Evolutionary conservation across 2,329 filamentous ascomycete species (phyloP).

Genomic region (Truncatella angustata): DNA sequence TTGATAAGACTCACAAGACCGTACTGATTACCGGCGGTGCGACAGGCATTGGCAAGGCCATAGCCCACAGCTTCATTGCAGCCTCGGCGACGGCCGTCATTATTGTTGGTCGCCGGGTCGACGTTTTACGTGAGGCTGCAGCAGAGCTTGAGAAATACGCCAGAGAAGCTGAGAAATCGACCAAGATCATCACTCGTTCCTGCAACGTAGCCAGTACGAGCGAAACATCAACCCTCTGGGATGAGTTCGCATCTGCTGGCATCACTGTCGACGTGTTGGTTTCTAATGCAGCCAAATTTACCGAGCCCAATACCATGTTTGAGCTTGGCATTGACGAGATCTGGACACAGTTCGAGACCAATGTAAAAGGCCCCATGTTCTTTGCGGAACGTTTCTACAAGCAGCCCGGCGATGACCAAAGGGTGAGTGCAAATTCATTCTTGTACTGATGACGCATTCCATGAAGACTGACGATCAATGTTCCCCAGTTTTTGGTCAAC

Average conservation of each 20-base stretch:
- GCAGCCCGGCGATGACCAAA: slow-evolving; percentile 22
- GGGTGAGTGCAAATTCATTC: no score
- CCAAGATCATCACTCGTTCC: slow-evolving; percentile 16
- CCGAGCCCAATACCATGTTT: slow-evolving; percentile 17
- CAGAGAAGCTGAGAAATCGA: slow-evolving; percentile 10
- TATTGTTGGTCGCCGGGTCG: slow-evolving; percentile 35
- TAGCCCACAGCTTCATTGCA: slow-evolving; percentile 54
- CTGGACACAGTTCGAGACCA: slow-evolving; percentile 26
- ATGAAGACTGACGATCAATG: no score
- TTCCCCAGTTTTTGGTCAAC: slow-evolving; percentile 23
- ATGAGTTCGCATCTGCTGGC: slow-evolving; percentile 16
- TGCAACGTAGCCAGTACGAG: slow-evolving; percentile 25
- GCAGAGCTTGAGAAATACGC: slow-evolving; percentile 15
- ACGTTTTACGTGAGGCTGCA: slow-evolving; percentile 28
- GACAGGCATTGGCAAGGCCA: slow-evolving; percentile 62
- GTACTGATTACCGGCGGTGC: slow-evolving; percentile 67
- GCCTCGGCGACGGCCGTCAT: slow-evolving; percentile 37
- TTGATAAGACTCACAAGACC: slow-evolving; percentile 41
- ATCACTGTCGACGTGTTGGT: slow-evolving; percentile 32
- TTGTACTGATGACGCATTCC: no score
- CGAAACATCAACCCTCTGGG: slow-evolving; percentile 26
- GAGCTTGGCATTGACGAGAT: slow-evolving; percentile 17
- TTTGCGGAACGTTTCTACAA: slow-evolving; percentile 31
- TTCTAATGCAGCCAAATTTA: slow-evolving; percentile 25
- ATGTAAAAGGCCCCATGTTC: slow-evolving; percentile 28